A percentile compares a stretch with the other conserved stretches of the same genome.
phyloP scores from a whole-genome alignment of 169 alveolate genomes.

The Cryptosporidium sp. region DNA sequence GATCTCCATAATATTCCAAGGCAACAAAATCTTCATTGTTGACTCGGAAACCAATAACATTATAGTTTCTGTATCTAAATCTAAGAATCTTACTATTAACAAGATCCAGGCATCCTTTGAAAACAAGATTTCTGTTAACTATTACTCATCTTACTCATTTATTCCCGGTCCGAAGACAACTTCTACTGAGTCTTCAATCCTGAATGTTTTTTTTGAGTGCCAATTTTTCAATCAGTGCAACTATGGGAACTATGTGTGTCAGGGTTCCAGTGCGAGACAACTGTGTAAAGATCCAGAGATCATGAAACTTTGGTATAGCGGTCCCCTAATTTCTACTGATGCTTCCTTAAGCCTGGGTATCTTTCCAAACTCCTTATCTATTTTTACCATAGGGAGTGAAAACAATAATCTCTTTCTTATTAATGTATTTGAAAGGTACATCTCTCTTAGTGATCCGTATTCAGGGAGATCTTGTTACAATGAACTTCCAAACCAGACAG shows the following conservation, averaged over 20 bases:
- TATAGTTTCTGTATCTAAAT: neutral
- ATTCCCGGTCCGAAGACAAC: conserved; percentile 67
- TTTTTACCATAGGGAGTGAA: conserved; percentile 30
- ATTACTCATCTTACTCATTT: conserved; percentile 36
- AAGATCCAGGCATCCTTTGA: neutral
- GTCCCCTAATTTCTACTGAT: conserved; percentile 27
- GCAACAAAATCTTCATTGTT: conserved; percentile 10
- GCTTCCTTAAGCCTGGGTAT: conserved; percentile 18
- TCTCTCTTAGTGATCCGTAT: conserved; percentile 39
- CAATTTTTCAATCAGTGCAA: conserved; percentile 46
- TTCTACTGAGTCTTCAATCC: conserved; percentile 21
- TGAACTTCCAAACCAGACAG: neutral
- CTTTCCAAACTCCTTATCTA: conserved; percentile 42
- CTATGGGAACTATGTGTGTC: conserved; percentile 41
- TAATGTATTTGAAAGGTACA: conserved; percentile 38
- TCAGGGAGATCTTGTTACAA: conserved; percentile 65
- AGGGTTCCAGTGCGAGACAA: conserved; percentile 58
- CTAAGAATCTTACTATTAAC: neutral
- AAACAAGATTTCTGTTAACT: neutral
- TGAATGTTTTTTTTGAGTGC: conserved; percentile 18
- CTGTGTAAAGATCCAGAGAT: conserved; percentile 19
- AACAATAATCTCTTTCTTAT: conserved; percentile 25
- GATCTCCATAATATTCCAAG: conserved; percentile 9
- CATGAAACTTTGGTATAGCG: conserved; percentile 42
- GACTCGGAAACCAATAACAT: conserved; percentile 27